Evolutionary conservation across 306 rosid species (phyloP), one percentile per base, ranked within the genome.

Genomic region (Sicyos edulis): DNA sequence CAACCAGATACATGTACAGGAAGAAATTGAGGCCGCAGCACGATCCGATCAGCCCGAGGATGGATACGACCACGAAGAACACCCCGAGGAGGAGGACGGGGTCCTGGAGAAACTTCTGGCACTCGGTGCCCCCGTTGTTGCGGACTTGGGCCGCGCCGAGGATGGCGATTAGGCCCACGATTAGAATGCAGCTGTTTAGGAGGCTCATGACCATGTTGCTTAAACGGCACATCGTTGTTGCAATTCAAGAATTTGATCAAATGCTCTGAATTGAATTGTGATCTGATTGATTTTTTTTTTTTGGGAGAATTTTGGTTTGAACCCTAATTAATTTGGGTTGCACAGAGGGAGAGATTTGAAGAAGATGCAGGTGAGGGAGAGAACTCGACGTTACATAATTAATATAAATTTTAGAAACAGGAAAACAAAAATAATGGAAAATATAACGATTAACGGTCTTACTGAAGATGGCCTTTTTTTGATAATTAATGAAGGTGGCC

Each of bases 41-140:
- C 0, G 96, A 80, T 1, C 96, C 98, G 0, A 76, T 71, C 4
- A 92, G 72, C 3, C 96, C 98, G 2, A 90, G 54, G 3, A 82
- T n/a, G 3, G 96, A 87, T 0, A 92, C 80, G 0, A 86, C n/a
- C 37, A 67, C 62, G 17, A 87, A 77, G 78, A 83, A 80, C 4
- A 83, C 0, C 0, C 96, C 96, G 15, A 81, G 76, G 14, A 75
- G 29, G 1, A 92, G 73, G 19, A 88, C 87, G 0, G 96, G 93
- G 3, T 75, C 80, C 70, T 80, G 83, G 15, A 92, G 72, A 0
- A 84, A 82, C 47, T 74, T 82, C 83, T 88, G 88, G 76, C 98
- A 92, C 2, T 82, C 85, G 3, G 87, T 50, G 19, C 81, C 85
- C 8, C 89, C 85, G 9, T 70, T 86, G 45, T 72, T 0, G 29